These are phyloP conservation scores for Glonium stellatum DNA, from an alignment of 495 filamentous ascomycete species.

Conservation along the genomic window DNA sequence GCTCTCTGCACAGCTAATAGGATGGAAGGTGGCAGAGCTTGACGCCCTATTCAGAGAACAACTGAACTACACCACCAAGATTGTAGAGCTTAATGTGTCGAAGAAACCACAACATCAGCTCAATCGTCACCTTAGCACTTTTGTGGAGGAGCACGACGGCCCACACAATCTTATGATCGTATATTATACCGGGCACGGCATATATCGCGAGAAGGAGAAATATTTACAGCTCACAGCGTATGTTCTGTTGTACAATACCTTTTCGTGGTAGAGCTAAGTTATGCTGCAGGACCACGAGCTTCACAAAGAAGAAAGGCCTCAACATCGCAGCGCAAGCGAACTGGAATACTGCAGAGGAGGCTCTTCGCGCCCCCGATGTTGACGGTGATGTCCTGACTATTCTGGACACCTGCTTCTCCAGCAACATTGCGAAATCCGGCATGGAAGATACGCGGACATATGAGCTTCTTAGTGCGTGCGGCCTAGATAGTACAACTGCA, in stretches of 20 bases:
- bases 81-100: constrained; percentile 10
- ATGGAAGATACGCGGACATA: constrained; percentile 18
- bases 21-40: constrained; percentile 12
- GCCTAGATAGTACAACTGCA: constrained; percentile 1
- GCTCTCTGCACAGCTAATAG: constrained; percentile 2
- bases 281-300: constrained; percentile 1
- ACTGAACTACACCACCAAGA: constrained; percentile 13
- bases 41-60: constrained; percentile 5
- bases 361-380: constrained; percentile 11
- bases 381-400: constrained; percentile 28
- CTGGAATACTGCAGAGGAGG: constrained; percentile 25
- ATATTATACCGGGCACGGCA: constrained; percentile 33
- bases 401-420: constrained; percentile 30
- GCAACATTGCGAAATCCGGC: constrained; percentile 18
- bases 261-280: neutral
- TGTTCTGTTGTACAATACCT: neutral
- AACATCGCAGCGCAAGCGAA: constrained; percentile 13
- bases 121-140: constrained; percentile 8
- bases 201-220: constrained; percentile 5
- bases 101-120: constrained; percentile 23
- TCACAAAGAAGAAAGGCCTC: constrained; percentile 1
- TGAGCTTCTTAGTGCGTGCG: constrained; percentile 14
- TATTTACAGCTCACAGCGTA: constrained; percentile 16
- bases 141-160: constrained; percentile 23
- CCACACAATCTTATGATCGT: constrained; percentile 30